Evolutionary conservation across 805 yeast species (phyloP).

Genomic region (Ogataea thermomethanolica): DNA sequence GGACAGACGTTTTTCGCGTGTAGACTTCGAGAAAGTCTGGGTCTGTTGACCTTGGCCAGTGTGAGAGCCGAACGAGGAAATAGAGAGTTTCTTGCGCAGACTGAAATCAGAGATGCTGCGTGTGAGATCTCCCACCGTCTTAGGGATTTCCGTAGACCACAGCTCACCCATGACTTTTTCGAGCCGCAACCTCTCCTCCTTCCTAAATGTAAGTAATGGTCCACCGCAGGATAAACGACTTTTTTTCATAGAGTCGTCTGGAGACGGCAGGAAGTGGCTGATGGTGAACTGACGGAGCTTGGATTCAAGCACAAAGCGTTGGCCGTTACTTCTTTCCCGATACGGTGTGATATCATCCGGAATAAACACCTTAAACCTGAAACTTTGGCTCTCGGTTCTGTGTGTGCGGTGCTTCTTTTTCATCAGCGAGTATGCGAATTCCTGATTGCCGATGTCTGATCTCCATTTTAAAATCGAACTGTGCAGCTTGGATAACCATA

Average conservation of each 20-base stretch:
- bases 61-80: constrained; percentile 17
- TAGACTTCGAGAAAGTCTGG: constrained; percentile 4
- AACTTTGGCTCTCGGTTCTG: constrained; percentile 8
- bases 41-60: constrained; percentile 9
- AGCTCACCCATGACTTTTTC: constrained; percentile 31
- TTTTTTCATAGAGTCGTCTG: constrained; percentile 12
- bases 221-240: constrained; percentile 7
- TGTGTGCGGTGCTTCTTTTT: constrained; percentile 15
- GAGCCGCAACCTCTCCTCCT: constrained; percentile 23
- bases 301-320: constrained; percentile 24
- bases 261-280: constrained; percentile 8
- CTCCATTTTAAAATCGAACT: constrained; percentile 10
- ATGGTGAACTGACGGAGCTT: constrained; percentile 24
- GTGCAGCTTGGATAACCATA: constrained; percentile 40
- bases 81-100: constrained; percentile 17
- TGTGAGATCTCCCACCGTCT: constrained; percentile 11
- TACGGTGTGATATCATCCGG: constrained; percentile 16
- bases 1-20: constrained; percentile 7
- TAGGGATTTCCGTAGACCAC: constrained; percentile 33
- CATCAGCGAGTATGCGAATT: constrained; percentile 24
- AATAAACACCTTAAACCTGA: constrained; percentile 15
- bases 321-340: constrained; percentile 13
- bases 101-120: constrained; percentile 21
- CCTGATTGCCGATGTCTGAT: constrained; percentile 34
- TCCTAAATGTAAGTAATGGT: constrained; percentile 9